These are phyloP conservation scores for Leccinum aurantiacum DNA, from an alignment of 768 basidiomycete genomes.

Conservation along the genomic window DNA sequence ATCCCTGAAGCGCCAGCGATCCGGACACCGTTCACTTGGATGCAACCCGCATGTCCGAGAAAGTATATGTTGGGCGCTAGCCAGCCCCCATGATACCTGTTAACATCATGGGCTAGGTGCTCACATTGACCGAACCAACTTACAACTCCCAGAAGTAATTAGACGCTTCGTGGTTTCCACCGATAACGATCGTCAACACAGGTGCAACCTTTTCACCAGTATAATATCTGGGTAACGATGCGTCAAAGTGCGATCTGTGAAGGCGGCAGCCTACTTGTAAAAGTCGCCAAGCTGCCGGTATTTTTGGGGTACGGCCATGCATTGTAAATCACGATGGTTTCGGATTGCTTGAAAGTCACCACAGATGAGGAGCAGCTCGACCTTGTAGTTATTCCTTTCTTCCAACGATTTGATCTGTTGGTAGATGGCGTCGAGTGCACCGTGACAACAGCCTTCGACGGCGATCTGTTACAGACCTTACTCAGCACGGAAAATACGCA, in stretches of 20 bases:
- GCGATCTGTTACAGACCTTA: constrained; percentile 58
- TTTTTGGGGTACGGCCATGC: constrained; percentile 90
- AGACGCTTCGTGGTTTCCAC: constrained; percentile 97
- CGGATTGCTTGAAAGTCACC: constrained; percentile 96
- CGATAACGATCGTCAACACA: constrained; percentile 88
- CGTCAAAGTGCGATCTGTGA: constrained; percentile 1
- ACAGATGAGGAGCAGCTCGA: constrained; percentile 88
- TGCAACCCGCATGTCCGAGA: constrained; percentile 86
- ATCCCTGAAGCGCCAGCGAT: constrained; percentile 94
- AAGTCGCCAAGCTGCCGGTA: constrained; percentile 85
- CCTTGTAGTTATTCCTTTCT: constrained; percentile 54
- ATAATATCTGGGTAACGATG: constrained; percentile 65
- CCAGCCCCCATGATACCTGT: constrained; percentile 95
- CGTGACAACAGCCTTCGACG: constrained; percentile 94
- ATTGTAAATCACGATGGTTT: constrained; percentile 79
- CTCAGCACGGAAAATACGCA: neutral
- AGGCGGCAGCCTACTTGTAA: constrained; percentile 51
- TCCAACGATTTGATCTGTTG: constrained; percentile 65
- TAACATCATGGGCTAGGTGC: constrained; percentile 7
- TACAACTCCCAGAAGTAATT: constrained; percentile 97
- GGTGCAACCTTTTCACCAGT: constrained; percentile 80
- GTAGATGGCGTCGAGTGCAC: constrained; percentile 88
- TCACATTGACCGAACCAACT: constrained; percentile 29
- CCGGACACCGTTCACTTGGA: constrained; percentile 83
- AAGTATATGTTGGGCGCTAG: constrained; percentile 96